Evolutionary conservation across 805 yeast species (phyloP), one percentile per base, ranked within the genome.

Genomic region (Candida tallmaniae): DNA sequence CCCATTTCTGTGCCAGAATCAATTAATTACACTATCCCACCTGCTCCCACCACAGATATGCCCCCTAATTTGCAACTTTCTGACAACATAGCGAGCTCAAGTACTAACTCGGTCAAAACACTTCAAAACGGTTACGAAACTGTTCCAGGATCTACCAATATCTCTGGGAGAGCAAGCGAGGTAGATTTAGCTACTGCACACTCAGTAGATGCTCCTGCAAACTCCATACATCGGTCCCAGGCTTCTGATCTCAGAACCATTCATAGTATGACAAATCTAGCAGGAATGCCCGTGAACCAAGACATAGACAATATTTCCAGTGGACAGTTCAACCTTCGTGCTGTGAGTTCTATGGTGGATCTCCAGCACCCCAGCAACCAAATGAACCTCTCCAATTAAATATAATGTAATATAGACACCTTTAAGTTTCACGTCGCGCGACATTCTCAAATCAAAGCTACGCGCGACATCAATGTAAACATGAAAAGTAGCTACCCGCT

Each of bases 291-390:
- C 14, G n/a, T 24, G n/a, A 24, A 7, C 8, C 38, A 40, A 15
- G n/a, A 16, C 13, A 35, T 35, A 12, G 34, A 40, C 19, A 29
- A 29, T 29, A 31, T 23, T 20, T 22, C 26, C 29, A 32, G 25
- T 23, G 33, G 36, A 20, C 15, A 25, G 19, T 48, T 41, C 33
- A 38, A 38, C 16, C 42, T 57, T 20, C 44, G 64, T 8, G 39
- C 57, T 4, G 59, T 53, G 18, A 54, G 48, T 40, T 61, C 66
- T 37, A 60, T 63, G 53, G 50, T 58, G 1, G 59, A 61, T 38
- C 38, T 61, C 33, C 54, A 47, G 15, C 31, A 35, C 8, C 36
- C 27, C 11, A 20, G 27, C 13, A 37, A 40, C 19, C 29, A 37
- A n/a, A 37, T 40, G 6, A 35, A 37, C 31, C n/a, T 40, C 12